Evolutionary conservation across 176 grass and related monocot genomes (phyloP), one percentile per base, ranked within the genome.

Genomic region (Sorghum bicolor): DNA sequence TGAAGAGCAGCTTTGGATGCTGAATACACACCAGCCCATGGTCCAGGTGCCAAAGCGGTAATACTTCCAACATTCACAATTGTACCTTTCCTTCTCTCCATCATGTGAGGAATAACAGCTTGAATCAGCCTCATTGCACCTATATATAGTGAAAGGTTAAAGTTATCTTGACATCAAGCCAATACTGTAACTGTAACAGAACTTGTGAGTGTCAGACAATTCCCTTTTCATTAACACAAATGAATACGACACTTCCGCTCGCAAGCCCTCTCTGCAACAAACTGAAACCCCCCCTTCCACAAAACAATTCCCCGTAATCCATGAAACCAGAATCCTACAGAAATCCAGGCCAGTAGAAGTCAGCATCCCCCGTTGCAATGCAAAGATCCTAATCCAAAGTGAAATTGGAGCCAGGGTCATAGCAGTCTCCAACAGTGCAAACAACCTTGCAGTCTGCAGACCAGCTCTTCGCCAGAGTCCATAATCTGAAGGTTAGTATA

Each of bases 1-100:
- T 98, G 96, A 70, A 98, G 75, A 45, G 91, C 93, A 70, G 96
- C 85, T 90, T 98, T 98, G 34, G 96, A 98, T 31, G 96, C 91
- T n/a, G 93, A 87, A 81, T 98, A 98, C 30, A 82, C 93, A 62
- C 96, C 96, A 47, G 91, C 96, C 96, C 96, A 98, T 14, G 96
- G 96, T 87, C 96, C 96, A 81, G 96, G 89, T 67, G 91, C 96
- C 80, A 98, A 78, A 48, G 93, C 93, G 53, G 83, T 12, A 62
- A 98, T 71, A 75, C 93, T 95, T 75, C 96, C 96, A 53, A 98
- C 89, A 92, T 95, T 98, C 67, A 98, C 89, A 32, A 95, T 95
- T 41, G 85, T 95, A 63, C 96, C 96, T 77, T 90, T 81, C 73
- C 83, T 90, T 77, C 89, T 93, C 19, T 83, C 80, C 4, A 98